Evolutionary conservation across 176 grass and related monocot species (phyloP).

Genomic region (Zoysia japonica): DNA sequence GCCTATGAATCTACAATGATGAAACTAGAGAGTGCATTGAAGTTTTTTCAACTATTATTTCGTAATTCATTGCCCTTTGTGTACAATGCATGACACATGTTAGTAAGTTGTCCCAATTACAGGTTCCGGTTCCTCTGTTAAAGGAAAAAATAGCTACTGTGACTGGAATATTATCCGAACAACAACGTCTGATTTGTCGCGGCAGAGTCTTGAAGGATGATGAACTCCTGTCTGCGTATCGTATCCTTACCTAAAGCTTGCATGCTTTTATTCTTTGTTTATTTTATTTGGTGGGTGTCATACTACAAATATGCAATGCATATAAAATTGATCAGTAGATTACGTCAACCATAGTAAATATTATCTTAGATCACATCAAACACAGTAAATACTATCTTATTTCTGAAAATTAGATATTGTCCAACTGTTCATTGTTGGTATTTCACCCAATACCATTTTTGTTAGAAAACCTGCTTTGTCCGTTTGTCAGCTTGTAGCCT

Average conservation of each 20-base stretch:
- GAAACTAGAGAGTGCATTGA: not conserved
- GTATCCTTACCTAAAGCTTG: conserved; percentile 64
- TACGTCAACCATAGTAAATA: not conserved
- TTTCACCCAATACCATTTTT: not conserved
- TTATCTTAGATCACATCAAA: not conserved
- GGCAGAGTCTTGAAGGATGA: conserved; percentile 95
- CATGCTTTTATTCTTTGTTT: conserved; percentile 11
- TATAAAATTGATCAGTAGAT: conserved; percentile 1
- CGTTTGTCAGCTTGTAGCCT: not conserved
- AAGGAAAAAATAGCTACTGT: conserved; percentile 94
- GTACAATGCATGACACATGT: conserved; percentile 5
- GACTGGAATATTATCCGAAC: conserved; percentile 88
- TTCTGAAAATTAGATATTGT: not conserved
- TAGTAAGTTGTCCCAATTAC: conserved; percentile 32
- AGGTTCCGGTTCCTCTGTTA: conserved; percentile 90
- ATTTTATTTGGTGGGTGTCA: too few relatives aligned
- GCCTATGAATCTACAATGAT: conserved; percentile 9
- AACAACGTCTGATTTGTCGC: conserved; percentile 92
- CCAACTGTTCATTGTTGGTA: not conserved
- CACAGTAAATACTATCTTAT: conserved; percentile 1
- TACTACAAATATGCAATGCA: not conserved
- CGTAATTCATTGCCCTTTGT: not conserved
- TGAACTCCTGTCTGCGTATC: conserved; percentile 92
- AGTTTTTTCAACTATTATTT: conserved; percentile 39
- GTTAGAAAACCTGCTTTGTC: not conserved